Percentiles rank a stretch among this genome's conserved stretches.
phyloP scores from a whole-genome alignment of 257 asterid genomes.

The Prunella vulgaris region DNA sequence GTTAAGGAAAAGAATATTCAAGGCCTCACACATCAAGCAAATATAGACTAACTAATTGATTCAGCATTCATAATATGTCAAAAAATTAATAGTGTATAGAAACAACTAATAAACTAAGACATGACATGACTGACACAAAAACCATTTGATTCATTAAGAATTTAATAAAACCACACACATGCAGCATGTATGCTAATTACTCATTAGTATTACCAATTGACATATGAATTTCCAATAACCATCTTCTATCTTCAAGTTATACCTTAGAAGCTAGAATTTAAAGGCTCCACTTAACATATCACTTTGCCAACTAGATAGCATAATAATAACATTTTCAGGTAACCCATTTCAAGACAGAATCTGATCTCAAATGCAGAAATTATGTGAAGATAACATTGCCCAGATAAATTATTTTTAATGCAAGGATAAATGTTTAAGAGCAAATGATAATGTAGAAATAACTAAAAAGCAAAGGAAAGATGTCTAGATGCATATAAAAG shows the following conservation, averaged over 20 bases:
- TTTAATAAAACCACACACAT: not conserved
- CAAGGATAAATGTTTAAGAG: not conserved
- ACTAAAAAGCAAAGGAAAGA: not conserved
- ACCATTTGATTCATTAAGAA: not conserved
- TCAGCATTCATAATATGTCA: not conserved
- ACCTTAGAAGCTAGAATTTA: not conserved
- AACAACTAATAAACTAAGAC: not conserved
- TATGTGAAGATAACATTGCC: not conserved
- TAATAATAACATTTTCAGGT: not conserved
- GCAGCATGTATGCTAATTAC: not conserved
- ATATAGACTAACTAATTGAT: not conserved
- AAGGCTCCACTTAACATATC: not conserved
- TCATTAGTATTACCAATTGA: not conserved
- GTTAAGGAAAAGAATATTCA: not conserved
- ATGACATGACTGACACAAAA: not conserved
- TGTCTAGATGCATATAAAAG: no score
- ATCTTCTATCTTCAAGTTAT: not conserved
- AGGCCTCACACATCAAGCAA: constrained; percentile 4
- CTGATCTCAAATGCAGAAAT: not conserved
- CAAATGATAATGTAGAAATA: not conserved
- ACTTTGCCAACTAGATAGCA: not conserved
- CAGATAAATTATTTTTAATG: not conserved
- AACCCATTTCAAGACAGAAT: not conserved
- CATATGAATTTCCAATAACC: not conserved
- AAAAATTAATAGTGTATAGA: not conserved